Percentiles rank a stretch among this genome's conserved stretches.
These are phyloP conservation scores for Tritrichomonas musculus DNA, from an alignment of 208 protist species.

Conservation along the genomic window DNA sequence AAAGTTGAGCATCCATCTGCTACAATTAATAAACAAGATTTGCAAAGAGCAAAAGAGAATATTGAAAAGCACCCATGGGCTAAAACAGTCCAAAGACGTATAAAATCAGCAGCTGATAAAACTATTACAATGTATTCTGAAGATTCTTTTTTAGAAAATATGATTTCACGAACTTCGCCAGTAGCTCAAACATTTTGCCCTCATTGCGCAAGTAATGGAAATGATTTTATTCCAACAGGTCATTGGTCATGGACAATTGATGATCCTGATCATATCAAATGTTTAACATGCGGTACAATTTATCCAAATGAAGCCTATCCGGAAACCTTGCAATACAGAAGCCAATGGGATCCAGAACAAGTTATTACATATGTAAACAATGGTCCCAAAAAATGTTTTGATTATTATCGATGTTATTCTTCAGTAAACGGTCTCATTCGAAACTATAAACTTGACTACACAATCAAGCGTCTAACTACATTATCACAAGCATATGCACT, in stretches of 20 bases:
- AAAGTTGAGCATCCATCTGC: not conserved
- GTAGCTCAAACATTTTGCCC: not conserved
- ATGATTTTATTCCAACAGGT: not conserved
- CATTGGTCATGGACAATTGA: not conserved
- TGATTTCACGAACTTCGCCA: not conserved
- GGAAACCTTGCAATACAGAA: not conserved
- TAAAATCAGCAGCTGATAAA: not conserved
- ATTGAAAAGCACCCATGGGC: not conserved
- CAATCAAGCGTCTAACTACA: not conserved
- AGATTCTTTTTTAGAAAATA: not conserved
- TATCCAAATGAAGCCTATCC: not conserved
- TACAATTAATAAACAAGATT: not conserved
- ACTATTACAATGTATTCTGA: not conserved
- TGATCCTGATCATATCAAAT: not conserved
- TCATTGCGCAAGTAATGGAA: not conserved
- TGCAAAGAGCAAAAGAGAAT: not conserved
- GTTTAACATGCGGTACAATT: not conserved
- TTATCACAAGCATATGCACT: not conserved
- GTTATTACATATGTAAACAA: not conserved
- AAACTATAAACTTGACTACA: too few relatives aligned
- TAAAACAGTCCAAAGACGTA: too few relatives aligned
- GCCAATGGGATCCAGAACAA: not conserved
- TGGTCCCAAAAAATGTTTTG: not conserved
- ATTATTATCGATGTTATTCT: not conserved
- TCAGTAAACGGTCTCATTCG: not conserved